Evolutionary conservation across 2,329 filamentous ascomycete species (phyloP).

Genomic region (Akanthomyces lecanii): DNA sequence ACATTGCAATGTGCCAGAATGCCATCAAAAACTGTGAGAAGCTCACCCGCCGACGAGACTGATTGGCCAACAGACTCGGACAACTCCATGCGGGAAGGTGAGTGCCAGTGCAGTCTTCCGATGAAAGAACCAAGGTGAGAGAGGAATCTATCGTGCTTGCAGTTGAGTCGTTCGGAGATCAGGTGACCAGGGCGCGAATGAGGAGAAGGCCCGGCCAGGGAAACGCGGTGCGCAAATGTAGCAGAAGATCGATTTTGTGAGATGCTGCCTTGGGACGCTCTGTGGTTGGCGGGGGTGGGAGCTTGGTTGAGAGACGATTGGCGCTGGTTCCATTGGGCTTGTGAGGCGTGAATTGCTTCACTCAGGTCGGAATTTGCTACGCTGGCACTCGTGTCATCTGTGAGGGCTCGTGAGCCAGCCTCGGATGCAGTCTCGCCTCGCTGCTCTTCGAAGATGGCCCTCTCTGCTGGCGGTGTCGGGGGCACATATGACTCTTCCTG

Average conservation of each 20-base stretch:
- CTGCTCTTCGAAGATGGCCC: conserved; percentile 43
- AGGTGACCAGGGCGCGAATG: conserved; percentile 64
- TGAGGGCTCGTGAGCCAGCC: conserved; percentile 38
- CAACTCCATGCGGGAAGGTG: conserved; percentile 82
- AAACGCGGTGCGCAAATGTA: conserved; percentile 68
- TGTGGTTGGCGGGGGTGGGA: conserved; percentile 27
- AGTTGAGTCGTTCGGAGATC: conserved; percentile 76
- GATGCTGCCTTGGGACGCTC: conserved; percentile 35
- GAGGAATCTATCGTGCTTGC: conserved; percentile 81
- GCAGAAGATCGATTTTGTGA: conserved; percentile 47
- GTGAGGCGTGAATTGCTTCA: conserved; percentile 34
- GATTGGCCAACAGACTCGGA: conserved; percentile 79
- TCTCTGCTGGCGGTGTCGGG: conserved; percentile 60
- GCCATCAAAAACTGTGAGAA: conserved; percentile 75
- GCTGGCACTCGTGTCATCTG: conserved; percentile 31
- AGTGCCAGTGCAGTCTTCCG: conserved; percentile 82
- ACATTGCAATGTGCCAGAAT: conserved; percentile 74
- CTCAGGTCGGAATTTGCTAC: conserved; percentile 32
- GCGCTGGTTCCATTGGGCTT: conserved; percentile 39
- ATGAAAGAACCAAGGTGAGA: conserved; percentile 92
- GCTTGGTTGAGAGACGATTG: conserved; percentile 41
- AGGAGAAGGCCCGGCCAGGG: conserved; percentile 64
- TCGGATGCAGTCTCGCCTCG: conserved; percentile 30
- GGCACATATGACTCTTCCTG: conserved; percentile 55
- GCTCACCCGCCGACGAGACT: conserved; percentile 71